Percentiles rank a stretch among this genome's conserved stretches.
Evolutionary conservation across 2,329 filamentous ascomycete species (phyloP).

Genomic region (Cryphonectria nitschkei): DNA sequence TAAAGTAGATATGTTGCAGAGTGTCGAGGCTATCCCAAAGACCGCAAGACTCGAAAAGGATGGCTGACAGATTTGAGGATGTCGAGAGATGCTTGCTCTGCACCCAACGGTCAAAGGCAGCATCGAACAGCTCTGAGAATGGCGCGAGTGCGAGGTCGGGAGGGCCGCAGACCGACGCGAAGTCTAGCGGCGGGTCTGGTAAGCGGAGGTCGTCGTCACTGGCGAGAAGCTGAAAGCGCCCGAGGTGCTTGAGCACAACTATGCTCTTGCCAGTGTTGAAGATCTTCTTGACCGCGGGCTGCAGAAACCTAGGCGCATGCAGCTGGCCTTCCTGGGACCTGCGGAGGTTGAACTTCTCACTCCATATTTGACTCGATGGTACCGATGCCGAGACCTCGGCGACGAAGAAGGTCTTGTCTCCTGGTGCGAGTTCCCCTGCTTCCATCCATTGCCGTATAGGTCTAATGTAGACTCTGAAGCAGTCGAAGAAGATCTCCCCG

Average conservation of each 20-base stretch:
- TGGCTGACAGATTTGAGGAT: constrained; percentile 65
- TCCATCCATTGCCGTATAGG: constrained; percentile 87
- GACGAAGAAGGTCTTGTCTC: constrained; percentile 77
- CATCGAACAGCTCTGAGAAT: constrained; percentile 75
- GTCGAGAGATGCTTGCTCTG: constrained; percentile 73
- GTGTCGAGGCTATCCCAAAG: constrained; percentile 67
- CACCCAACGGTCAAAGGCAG: constrained; percentile 76
- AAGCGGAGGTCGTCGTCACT: constrained; percentile 9
- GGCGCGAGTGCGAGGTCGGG: constrained; percentile 57
- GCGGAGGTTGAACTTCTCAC: constrained; percentile 71
- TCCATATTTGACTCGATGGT: constrained; percentile 72
- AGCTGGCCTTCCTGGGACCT: constrained; percentile 61
- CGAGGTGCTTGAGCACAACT: constrained; percentile 77
- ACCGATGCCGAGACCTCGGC: constrained; percentile 59
- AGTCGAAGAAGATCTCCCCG: constrained; percentile 74
- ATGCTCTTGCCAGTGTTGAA: constrained; percentile 90
- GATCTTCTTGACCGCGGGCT: constrained; percentile 69
- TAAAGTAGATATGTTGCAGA: constrained; percentile 75
- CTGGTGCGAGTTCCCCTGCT: constrained; percentile 67
- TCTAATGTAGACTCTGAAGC: constrained; percentile 79
- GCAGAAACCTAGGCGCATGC: constrained; percentile 75
- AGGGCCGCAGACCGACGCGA: constrained; percentile 57
- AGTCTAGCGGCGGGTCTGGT: constrained; percentile 55
- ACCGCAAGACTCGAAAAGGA: constrained; percentile 71
- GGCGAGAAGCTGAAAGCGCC: constrained; percentile 48